Evolutionary conservation across 2,329 filamentous ascomycete species (phyloP), one percentile per base, ranked within the genome.

Genomic region (Aspergillus nomiae): DNA sequence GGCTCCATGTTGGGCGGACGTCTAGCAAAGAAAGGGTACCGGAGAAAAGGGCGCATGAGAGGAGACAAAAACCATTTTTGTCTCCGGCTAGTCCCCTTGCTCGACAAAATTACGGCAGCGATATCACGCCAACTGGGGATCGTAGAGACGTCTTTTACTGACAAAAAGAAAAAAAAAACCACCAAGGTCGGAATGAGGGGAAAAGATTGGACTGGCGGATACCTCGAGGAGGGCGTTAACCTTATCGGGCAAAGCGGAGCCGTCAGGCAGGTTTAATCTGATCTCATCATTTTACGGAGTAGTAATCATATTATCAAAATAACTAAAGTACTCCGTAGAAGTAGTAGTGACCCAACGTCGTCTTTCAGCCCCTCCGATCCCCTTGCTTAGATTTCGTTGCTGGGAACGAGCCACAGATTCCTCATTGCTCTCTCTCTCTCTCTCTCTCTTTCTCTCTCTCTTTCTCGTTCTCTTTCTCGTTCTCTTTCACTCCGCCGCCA

Each of bases 1-100:
- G 92, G 91, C 61, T 78, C 70, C 73, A 77, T 78, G 46, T 64
- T 70, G 56, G 65, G 58, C 59, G 61, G 63, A 57, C 60, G 70
- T 67, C 66, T 65, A 45, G 62, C 59, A 34, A 63, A 53, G 53
- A 64, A 62, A 48, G 74, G 38, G 51, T 65, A 67, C 63, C 68
- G 68, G 46, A 73, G 63, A 46, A 71, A 69, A 54, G 60, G 65
- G 61, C 72, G 71, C 76, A 78, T 78, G 46, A 45, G 61, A 56
- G 55, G 58, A 55, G 50, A 53, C 19, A 36, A 51, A 11, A 46
- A 58, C 45, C 69, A 69, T 69, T 38, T 59, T 55, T 48, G 55
- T 57, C 45, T 51, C 34, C 51, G 21, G 51, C n/a, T 10, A n/a
- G 8, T 30, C 26, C 46, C 24, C 26, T 30, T 50, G 46, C 46